Conservation (phyloP, 2,329 filamentous ascomycete genomes). For the Calonectria naviculata region DNA sequence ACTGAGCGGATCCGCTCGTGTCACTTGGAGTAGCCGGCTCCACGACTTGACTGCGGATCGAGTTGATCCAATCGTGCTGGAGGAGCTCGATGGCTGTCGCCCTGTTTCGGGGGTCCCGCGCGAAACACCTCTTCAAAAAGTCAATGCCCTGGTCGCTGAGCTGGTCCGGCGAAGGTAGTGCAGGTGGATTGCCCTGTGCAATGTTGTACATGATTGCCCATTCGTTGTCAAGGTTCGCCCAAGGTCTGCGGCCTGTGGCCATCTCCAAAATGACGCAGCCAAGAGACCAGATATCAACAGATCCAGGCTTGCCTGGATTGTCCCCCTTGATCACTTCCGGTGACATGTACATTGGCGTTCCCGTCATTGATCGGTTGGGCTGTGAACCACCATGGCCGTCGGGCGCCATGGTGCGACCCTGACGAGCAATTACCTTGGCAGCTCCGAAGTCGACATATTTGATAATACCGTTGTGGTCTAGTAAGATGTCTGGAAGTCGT, state of each 20-base stretch:
- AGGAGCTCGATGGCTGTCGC: conserved; percentile 88
- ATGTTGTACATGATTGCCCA: conserved; percentile 99
- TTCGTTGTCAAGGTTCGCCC: conserved; percentile 97
- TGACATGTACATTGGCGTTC: conserved; percentile 99
- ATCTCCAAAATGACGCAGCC: conserved; percentile 98
- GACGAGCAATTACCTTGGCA: conserved; percentile 94
- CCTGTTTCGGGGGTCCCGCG: conserved; percentile 81
- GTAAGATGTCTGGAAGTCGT: conserved; percentile 78
- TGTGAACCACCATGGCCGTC: conserved; percentile 69
- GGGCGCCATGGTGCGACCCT: conserved; percentile 84
- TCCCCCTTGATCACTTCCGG: conserved; percentile 97
- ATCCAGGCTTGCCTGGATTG: conserved; percentile 81
- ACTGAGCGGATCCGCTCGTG: conserved; percentile 53
- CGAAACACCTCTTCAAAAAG: conserved; percentile 88
- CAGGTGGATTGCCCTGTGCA: conserved; percentile 92
- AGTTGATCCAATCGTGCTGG: conserved; percentile 91
- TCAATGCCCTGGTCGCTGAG: conserved; percentile 87
- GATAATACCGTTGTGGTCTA: conserved; percentile 98
- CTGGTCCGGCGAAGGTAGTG: conserved; percentile 84
- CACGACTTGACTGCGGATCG: conserved; percentile 72
- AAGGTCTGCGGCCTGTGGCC: conserved; percentile 93
- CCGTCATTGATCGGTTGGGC: conserved; percentile 92
- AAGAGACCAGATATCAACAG: conserved; percentile 95
- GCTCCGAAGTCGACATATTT: conserved; percentile 99
- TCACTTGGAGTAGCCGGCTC: conserved; percentile 74